Base-by-base conservation (phyloP, 208 protist species). In the Wallacemonas collosoma region DNA sequence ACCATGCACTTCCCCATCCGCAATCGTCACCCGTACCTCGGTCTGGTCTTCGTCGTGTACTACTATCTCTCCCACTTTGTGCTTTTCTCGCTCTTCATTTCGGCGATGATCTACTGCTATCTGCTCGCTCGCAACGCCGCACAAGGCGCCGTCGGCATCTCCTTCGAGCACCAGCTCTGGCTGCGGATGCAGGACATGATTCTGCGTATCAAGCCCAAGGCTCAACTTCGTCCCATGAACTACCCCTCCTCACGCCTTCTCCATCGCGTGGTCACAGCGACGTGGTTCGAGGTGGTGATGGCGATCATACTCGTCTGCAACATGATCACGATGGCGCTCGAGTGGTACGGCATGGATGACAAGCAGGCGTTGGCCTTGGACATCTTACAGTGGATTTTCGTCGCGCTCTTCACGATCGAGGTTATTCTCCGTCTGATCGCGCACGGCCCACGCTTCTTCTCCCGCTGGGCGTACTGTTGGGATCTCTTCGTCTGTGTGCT, bases 61-160 rank as follows among this genome's bases (percentile, higher is more conserved):
- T 93, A 98, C 82, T 91, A 97, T 73, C 70, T 98, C 9, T 85
- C 90, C 35, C 79, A 93, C 72, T 91, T 96, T 73, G 76, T 98
- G 8, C 79, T 97, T 40, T 89, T 97, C 84, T 93, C 91, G 71
- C 80, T 98, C 11, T 95, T 98, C 80, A 85, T 94, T 17, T 91
- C 93, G 14, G 81, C 87, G 6, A 70, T 97, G 45, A 89, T 98
- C 63, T 95, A 98, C 84, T 88, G 77, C 80, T 98, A 96, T 80
- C 72, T 96, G 70, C 53, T 87, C 12, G 77, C 86, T 45, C 91
- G 87, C 75, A 88, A 89, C 72, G 77, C 81, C 41, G 71, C 80
- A 43, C 82, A 93, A 43, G 89, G 86, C 11, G 75, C 80, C 40
- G 73, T 75, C 3, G 82, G 81, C 51, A 87, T 90, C 51, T 94